Base-by-base conservation (phyloP, 1,139 yeast genomes). In the Blastobotrys buckinghamii region DNA sequence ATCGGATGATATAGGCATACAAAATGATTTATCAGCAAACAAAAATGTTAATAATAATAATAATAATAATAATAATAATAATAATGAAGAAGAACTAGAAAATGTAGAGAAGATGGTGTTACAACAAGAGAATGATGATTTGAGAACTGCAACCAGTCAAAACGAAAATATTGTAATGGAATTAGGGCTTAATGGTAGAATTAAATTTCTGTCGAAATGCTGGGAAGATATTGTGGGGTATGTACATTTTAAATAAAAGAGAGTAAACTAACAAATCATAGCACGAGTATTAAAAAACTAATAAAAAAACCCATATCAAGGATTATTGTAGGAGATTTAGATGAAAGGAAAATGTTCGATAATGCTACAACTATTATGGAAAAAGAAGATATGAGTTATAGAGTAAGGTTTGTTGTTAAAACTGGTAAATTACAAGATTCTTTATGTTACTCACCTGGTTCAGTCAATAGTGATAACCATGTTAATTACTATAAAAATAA, bases 81-180 rank as follows among this genome's bases (percentile, higher is more conserved):
- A 26, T n/a, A 19, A 20, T 10, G n/a, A 37, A 6, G 42, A 27
- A 6, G 34, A 32, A 8, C 20, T 15, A 15, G 34, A 39, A 27
- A 17, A 39, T 4, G 33, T 7, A n/a, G 36, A 40, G n/a, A 40
- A 40, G 26, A 12, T 30, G 35, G 38, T 27, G 4, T 16, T 44
- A 8, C 47, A 49, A 38, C 47, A 47, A 29, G 63, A 59, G 36
- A 57, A 56, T 42, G 65, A 64, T 38, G 67, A 63, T 45, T 52
- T 64, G 26, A 56, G 60, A 12, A 52, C 58, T 19, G 90, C 90
- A 0, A 79, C 85, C 17, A 76, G 81, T 12, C 76, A 78, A 54
- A 84, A 82, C 56, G 88, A 88, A 5, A 82, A 89, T n/a, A 79
- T 83, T n/a, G 83, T 92, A 1, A 69, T 92, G 70, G 98, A 92